These are phyloP conservation scores for Cystobasidium pallidum DNA, from an alignment of 1,284 basidiomycete species.

Conservation along the genomic window DNA sequence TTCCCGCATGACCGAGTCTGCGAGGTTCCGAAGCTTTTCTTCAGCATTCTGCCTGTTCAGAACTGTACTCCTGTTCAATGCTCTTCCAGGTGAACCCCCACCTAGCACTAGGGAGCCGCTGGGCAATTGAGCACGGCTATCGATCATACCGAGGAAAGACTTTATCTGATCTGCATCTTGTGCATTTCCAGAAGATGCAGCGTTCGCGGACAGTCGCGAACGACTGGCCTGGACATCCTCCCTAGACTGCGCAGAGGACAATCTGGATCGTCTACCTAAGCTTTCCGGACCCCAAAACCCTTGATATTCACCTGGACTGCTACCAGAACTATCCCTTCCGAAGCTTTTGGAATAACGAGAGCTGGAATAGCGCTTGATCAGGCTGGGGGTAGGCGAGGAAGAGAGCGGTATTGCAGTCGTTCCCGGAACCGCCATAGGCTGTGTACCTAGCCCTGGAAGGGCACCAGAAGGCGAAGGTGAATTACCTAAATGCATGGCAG, in stretches of 20 bases:
- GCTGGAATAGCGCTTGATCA: conserved; percentile 40
- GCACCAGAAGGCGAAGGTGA: conserved; percentile 16
- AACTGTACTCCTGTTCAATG: conserved; percentile 2
- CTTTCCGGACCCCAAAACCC: conserved; percentile 32
- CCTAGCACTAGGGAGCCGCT: not conserved
- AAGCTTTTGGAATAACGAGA: conserved; percentile 41
- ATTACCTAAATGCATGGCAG: conserved; percentile 33
- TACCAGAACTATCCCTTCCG: conserved; percentile 39
- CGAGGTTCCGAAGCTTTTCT: conserved; percentile 37
- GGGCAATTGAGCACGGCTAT: conserved; percentile 48
- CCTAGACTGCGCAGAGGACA: conserved; percentile 25
- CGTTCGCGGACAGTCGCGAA: not conserved
- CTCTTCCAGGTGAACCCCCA: not conserved
- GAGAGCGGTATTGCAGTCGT: conserved; percentile 22
- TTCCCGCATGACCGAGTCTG: conserved; percentile 30
- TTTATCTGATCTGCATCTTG: conserved; percentile 51
- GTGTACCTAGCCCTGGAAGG: not conserved
- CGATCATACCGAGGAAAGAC: conserved; percentile 50
- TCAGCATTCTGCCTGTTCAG: conserved; percentile 21
- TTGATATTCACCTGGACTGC: conserved; percentile 34
- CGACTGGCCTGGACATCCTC: conserved; percentile 18
- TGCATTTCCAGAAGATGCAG: conserved; percentile 1
- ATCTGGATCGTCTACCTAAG: conserved; percentile 20
- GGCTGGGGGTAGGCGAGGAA: conserved; percentile 38
- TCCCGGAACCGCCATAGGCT: conserved; percentile 26